These are phyloP conservation scores for Hypomyces perniciosus DNA, from an alignment of 2,329 filamentous ascomycete species.

Conservation along the genomic window DNA sequence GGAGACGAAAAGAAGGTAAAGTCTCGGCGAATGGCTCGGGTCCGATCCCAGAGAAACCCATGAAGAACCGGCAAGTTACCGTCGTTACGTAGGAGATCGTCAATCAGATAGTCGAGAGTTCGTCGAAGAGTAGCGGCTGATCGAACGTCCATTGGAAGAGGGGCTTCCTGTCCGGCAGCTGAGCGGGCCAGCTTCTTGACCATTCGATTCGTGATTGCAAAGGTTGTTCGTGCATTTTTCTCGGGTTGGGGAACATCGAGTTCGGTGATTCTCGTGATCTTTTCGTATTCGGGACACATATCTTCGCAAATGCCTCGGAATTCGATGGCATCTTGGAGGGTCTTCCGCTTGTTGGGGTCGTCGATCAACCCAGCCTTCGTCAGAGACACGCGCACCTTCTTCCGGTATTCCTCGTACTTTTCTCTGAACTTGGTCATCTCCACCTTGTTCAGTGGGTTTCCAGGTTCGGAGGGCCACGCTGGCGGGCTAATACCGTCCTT, in stretches of 20 bases:
- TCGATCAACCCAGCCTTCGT: constrained; percentile 57
- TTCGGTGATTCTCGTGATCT: constrained; percentile 56
- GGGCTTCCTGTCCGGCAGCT: constrained; percentile 61
- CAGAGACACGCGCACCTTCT: constrained; percentile 49
- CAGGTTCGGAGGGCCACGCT: constrained; percentile 49
- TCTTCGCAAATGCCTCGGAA: constrained; percentile 65
- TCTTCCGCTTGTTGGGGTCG: constrained; percentile 57
- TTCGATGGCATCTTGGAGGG: constrained; percentile 56
- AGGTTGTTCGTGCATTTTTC: constrained; percentile 39
- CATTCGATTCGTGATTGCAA: constrained; percentile 49
- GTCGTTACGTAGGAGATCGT: constrained; percentile 51
- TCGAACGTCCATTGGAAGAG: constrained; percentile 62
- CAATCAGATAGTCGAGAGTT: constrained; percentile 58
- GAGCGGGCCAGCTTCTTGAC: constrained; percentile 63
- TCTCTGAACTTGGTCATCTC: constrained; percentile 51
- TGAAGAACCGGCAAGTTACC: constrained; percentile 51
- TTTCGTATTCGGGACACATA: constrained; percentile 65
- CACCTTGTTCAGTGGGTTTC: constrained; percentile 44
- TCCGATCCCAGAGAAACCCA: constrained; percentile 63
- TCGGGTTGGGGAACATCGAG: constrained; percentile 52
- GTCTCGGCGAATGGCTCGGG: constrained; percentile 60
- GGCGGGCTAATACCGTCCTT: constrained; percentile 50
- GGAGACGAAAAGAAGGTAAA: constrained; percentile 62
- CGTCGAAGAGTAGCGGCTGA: constrained; percentile 52
- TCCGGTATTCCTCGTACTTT: constrained; percentile 51